Conservation (phyloP, 2,329 filamentous ascomycete genomes). For the Pleurostoma richardsiae region DNA sequence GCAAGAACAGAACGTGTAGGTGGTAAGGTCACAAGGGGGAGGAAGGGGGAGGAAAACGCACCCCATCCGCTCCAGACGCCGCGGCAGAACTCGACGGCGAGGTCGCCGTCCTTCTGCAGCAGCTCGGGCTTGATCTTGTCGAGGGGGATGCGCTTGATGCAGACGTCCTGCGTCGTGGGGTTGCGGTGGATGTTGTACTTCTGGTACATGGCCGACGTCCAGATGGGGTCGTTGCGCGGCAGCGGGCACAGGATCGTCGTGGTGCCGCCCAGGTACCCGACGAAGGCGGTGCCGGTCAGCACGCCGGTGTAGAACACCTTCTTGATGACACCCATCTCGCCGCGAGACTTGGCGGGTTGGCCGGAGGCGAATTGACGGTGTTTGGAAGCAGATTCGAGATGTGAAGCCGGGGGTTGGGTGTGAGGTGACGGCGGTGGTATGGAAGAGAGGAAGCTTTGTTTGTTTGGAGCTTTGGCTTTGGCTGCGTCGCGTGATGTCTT, state of each 20-base stretch:
- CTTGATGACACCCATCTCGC: constrained; percentile 47
- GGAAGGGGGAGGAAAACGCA: constrained; percentile 27
- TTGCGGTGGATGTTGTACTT: constrained; percentile 59
- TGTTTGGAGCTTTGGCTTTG: too few relatives aligned
- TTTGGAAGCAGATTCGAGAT: not conserved
- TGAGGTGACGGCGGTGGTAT: too few relatives aligned
- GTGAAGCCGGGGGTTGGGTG: too few relatives aligned
- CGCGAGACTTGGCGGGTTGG: constrained; percentile 1
- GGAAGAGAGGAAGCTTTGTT: too few relatives aligned
- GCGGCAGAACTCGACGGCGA: constrained; percentile 62
- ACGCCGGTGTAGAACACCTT: constrained; percentile 39
- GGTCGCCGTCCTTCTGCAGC: constrained; percentile 50
- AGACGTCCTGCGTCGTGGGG: constrained; percentile 59
- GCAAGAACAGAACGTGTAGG: not conserved
- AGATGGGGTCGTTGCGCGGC: constrained; percentile 54
- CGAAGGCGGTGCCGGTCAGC: constrained; percentile 44
- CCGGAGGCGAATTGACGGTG: too few relatives aligned
- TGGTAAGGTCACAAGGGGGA: not conserved
- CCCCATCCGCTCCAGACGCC: constrained; percentile 63
- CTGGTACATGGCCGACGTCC: constrained; percentile 49
- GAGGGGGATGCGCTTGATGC: constrained; percentile 57
- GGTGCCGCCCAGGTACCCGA: constrained; percentile 46
- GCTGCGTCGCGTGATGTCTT: not conserved
- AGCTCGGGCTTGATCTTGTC: constrained; percentile 60
- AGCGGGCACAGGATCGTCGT: constrained; percentile 55